Conservation (phyloP, 495 filamentous ascomycete genomes). For the Annulohypoxylon nitens region DNA sequence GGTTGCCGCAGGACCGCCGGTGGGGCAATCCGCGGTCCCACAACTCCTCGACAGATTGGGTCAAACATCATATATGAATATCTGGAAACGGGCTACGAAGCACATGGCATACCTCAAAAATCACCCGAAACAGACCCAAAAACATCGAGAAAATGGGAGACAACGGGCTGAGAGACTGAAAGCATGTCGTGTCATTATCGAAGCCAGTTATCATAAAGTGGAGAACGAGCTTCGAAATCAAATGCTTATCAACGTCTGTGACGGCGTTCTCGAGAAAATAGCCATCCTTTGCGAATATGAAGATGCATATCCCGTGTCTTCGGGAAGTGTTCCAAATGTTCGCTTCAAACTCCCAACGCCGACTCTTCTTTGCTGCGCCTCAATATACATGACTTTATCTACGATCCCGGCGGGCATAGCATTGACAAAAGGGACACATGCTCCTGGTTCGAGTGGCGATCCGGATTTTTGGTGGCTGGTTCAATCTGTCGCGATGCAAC, state of each 20-base stretch:
- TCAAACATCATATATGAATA: constrained; percentile 25
- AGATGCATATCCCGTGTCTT: constrained; percentile 30
- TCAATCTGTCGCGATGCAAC: background rate
- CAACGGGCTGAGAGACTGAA: constrained; percentile 23
- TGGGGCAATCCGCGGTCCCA: background rate
- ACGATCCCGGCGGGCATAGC: constrained; percentile 11
- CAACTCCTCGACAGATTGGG: constrained; percentile 17
- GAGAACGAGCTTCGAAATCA: constrained; percentile 23
- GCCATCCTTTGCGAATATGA: constrained; percentile 32
- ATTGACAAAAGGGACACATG: constrained; percentile 1
- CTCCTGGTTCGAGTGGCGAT: constrained; percentile 18
- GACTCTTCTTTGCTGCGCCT: constrained; percentile 13
- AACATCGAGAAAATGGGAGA: constrained; percentile 16
- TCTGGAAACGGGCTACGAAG: constrained; percentile 32
- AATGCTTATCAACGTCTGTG: background rate
- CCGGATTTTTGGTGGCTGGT: constrained; percentile 27
- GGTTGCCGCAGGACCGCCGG: background rate
- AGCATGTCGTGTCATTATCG: constrained; percentile 9
- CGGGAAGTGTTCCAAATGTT: background rate
- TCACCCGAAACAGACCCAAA: constrained; percentile 3
- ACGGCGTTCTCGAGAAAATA: constrained; percentile 21
- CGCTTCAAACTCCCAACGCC: background rate
- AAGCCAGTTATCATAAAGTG: background rate
- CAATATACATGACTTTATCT: background rate
- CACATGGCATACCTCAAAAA: constrained; percentile 32